phyloP scores from a whole-genome alignment of 169 alveolate species.

The Toxoplasma gondii region DNA sequence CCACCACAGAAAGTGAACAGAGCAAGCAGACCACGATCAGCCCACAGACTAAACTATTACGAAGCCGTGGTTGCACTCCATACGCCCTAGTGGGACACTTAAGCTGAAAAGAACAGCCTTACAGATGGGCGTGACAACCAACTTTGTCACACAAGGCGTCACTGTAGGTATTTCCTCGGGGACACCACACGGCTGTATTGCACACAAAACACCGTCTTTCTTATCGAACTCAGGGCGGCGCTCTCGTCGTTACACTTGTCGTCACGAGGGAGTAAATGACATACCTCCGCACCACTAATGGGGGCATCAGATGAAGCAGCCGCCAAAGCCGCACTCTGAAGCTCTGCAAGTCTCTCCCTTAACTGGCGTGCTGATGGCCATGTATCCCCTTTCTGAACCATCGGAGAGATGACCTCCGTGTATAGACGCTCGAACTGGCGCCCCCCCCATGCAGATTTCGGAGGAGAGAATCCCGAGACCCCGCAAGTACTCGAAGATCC shows the following conservation, averaged over 20 bases:
- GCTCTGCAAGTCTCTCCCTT: background rate
- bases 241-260: background rate
- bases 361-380: background rate
- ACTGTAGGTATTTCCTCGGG: too few relatives aligned
- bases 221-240: background rate
- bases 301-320: background rate
- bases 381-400: background rate
- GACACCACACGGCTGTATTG: too few relatives aligned
- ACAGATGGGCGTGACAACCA: too few relatives aligned
- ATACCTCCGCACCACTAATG: background rate
- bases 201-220: background rate
- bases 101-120: too few relatives aligned
- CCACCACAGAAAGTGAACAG: too few relatives aligned
- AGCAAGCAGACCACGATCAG: too few relatives aligned
- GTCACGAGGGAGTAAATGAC: background rate
- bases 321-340: background rate
- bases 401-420: background rate
- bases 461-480: background rate
- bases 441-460: conserved; percentile 4
- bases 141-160: too few relatives aligned
- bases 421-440: conserved; percentile 10
- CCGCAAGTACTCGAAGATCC: background rate
- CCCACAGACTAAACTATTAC: too few relatives aligned
- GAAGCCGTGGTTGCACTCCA: too few relatives aligned
- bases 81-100: too few relatives aligned